Evolutionary conservation across 176 grass and related monocot species (phyloP), one percentile per base, ranked within the genome.

Genomic region (Microstegium vimineum): DNA sequence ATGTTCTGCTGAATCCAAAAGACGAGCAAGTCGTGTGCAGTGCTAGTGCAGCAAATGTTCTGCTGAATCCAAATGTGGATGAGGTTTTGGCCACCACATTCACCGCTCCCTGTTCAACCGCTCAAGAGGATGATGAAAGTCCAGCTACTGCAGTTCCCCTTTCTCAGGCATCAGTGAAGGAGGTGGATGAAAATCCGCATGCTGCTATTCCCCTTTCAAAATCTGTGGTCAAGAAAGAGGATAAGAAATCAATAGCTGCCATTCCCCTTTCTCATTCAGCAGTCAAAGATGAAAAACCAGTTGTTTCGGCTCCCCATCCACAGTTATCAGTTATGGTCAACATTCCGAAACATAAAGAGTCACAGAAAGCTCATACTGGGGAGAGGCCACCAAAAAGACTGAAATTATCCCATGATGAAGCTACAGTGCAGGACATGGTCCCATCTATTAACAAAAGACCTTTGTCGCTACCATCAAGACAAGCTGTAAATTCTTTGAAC

Each of bases 1-100:
- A 47, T 45, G 3, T 47, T 72, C 75, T 94, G 66, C 85, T 99
- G 51, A 99, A 92, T 77, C 80, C 61, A 72, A 78, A 92, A 92
- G 77, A 87, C 60, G 74, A 84, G 61, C 71, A 84, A 75, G 31
- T 72, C 40, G 63, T 38, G 65, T 56, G 35, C 33, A 74, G 4
- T 88, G 66, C 40, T 18, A 69, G 9, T 25, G 62, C 30, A 35
- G 12, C 4, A 15, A 66, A 79, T 45, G 40, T 45, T 71, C 41
- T 4, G 7, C 69, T 61, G 15, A 62, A 41, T 74, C 28, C 66
- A 49, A 90, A 74, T 35, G 26, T 75, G 35, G 73, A 45, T 82
- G 34, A 68, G 74, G 22, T 40, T 43, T 17, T 40, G 20, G 28
- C 63, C 80, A 45, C 45, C 5, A 16, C 35, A 83, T 59, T 41